Base-by-base conservation (phyloP, 176 grass and related monocot genomes). In the Typha latifolia region DNA sequence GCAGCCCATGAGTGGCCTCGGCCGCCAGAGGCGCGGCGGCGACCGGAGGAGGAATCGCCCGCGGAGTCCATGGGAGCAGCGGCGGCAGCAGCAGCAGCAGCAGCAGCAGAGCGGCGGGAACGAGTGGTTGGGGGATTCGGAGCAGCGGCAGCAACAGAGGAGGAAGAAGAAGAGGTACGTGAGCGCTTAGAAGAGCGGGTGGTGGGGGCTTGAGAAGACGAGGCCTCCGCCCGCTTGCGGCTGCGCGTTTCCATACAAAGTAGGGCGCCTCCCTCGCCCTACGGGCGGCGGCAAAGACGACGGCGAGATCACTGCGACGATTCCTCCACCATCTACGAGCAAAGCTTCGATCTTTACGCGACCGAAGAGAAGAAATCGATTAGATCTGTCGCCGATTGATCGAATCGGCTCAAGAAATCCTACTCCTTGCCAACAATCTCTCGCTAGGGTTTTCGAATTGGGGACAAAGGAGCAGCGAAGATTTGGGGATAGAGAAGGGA, bases 241-340 rank as follows among this genome's bases (percentile, higher is more conserved):
- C 90, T 95, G 65, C 90, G 86, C 77, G 90, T 95, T 95, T 95
- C 90, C 90, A 95, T 95, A 90, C 90, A 90, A 85, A 71, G 66
- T 62, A 32, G 49, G 23, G 29, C 66, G n/a, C 63, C 81, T 73
- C 69, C 74, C 69, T 84, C 82, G 76, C 71, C 82, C 27, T 43
- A 14, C 9, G 75, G 71, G 81, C 48, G 72, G 71, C 53, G 78
- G n/a, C 51, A 63, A 16, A 62, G 62, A 62, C 69, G 47, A 61
- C 21, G 55, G 24, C 13, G 76, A 19, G 23, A 18, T 37, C 31
- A 43, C 12, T 43, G 61, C 49, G 52, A 49, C 63, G 34, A n/a
- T 9, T 16, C 27, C 14, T 43, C 53, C 16, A 11, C 31, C 14
- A 65, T 43, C 63, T 16, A 29, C 15, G 7, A 29, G 63, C 3